Evolutionary conservation across 1,284 basidiomycete genomes (phyloP).

Genomic region (Boletus sp.): DNA sequence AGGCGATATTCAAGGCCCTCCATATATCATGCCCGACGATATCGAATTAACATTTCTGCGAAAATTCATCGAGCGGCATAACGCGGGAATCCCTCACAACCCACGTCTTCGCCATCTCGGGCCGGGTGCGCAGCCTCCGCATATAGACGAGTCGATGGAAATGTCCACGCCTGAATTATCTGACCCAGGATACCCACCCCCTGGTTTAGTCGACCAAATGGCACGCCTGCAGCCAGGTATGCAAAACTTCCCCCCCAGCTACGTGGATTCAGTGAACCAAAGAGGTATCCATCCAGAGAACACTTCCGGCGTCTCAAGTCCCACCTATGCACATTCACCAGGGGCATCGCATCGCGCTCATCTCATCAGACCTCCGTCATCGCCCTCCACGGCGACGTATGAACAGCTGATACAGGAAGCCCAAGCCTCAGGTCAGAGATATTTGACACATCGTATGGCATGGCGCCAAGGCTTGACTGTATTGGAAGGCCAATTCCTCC

Average conservation of each 20-base stretch:
- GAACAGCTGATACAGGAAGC: constrained; percentile 34
- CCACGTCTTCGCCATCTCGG: constrained; percentile 60
- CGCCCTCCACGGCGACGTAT: constrained; percentile 32
- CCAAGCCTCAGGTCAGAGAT: constrained; percentile 31
- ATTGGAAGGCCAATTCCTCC: constrained; percentile 37
- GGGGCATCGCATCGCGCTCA: constrained; percentile 31
- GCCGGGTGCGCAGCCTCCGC: constrained; percentile 36
- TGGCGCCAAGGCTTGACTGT: constrained; percentile 12
- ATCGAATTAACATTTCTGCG: constrained; percentile 70
- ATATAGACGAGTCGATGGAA: constrained; percentile 44
- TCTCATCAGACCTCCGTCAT: constrained; percentile 29
- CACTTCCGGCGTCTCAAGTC: constrained; percentile 30
- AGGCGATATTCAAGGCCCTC: constrained; percentile 75
- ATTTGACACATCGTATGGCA: constrained; percentile 3
- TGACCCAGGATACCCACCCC: constrained; percentile 41
- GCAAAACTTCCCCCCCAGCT: constrained; percentile 7
- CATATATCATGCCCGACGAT: constrained; percentile 73
- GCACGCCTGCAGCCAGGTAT: constrained; percentile 39
- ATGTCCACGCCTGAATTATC: constrained; percentile 56
- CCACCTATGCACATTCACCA: constrained; percentile 33
- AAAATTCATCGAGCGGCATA: constrained; percentile 74
- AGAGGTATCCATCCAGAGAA: constrained; percentile 21
- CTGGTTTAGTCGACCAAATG: constrained; percentile 37
- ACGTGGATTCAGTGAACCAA: constrained; percentile 6
- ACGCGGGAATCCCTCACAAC: constrained; percentile 66